phyloP scores from a whole-genome alignment of 345 rosid genomes.

The Carallia brachiata region DNA sequence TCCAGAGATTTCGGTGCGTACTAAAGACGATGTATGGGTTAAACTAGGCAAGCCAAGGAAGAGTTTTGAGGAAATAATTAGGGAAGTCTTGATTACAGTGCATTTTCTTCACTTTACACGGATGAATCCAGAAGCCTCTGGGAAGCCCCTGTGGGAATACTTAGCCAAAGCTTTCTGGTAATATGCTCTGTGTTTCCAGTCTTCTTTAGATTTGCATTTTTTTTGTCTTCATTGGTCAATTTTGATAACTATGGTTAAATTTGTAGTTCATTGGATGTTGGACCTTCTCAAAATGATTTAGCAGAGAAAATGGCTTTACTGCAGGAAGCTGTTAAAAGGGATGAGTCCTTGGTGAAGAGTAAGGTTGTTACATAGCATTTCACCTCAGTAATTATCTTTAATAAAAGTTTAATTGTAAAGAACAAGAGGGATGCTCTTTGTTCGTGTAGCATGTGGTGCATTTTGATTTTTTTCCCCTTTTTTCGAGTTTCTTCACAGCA shows the following conservation, averaged over 20 bases:
- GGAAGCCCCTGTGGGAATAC: conserved; percentile 61
- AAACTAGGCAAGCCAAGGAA: conserved; percentile 78
- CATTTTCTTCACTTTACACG: conserved; percentile 55
- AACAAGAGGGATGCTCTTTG: not conserved
- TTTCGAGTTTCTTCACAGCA: no score
- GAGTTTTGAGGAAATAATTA: conserved; percentile 49
- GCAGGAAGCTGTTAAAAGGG: conserved; percentile 58
- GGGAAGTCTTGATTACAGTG: conserved; percentile 53
- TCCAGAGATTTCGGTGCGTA: conserved; percentile 62
- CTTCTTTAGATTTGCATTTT: conserved; percentile 4
- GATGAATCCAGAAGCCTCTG: conserved; percentile 54
- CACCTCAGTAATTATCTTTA: not conserved
- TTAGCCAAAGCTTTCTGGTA: conserved; percentile 60
- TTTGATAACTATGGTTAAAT: conserved; percentile 1
- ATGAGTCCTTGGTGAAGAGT: conserved; percentile 47
- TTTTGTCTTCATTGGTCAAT: not conserved
- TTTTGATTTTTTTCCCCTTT: no score
- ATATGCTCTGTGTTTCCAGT: not conserved
- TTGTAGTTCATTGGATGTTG: conserved; percentile 60
- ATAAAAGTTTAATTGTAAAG: not conserved
- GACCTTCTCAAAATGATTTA: conserved; percentile 79
- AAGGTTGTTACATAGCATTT: conserved; percentile 45
- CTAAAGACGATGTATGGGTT: conserved; percentile 61
- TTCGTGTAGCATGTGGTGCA: not conserved
- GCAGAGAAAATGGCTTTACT: conserved; percentile 60